Evolutionary conservation across 495 filamentous ascomycete genomes (phyloP), one percentile per base, ranked within the genome.

Genomic region (Penicillium daleae): DNA sequence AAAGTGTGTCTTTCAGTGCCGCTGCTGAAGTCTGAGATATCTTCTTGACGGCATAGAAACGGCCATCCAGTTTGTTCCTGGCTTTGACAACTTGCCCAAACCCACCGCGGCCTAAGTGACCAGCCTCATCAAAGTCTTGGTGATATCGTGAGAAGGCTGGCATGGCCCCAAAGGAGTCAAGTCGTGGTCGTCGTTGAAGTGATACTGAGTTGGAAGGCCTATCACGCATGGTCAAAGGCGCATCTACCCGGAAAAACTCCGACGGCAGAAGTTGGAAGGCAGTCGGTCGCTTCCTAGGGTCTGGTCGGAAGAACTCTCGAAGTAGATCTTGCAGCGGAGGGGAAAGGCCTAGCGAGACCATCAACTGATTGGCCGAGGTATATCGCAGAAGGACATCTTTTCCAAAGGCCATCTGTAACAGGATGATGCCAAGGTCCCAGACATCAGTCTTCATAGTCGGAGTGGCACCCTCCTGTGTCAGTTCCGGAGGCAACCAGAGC

Each of bases 1-100:
- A 96, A 29, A 98, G 77, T 26, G 97, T 91, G 65, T 94, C 89
- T 24, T 90, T 90, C 52, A 98, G 77, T 26, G 90, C 90, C 39
- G 88, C 81, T 39, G 90, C 83, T 19, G 92, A 92, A 54, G 87
- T 89, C 63, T 93, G 89, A 24, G 87, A 91, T 57, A 99, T 96
- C 70, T 97, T 97, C 74, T 99, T 99, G 63, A 99, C 87, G 4
- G 95, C 95, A 81, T 99, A 99, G 12, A 96, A 86, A 56, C 90
- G 89, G 9, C 92, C 91, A 75, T 98, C 94, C 7, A 97, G 84
- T 74, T 93, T 96, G 68, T 97, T 96, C 59, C 96, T 85, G 7
- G 95, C 94, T 72, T 94, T 93, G 46, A 99, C 92, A n/a, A 99
- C 95, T 76, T 97, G 91, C 31, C 96, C 95, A 74, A 96, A 99